These are phyloP conservation scores for Cadophora luteo-olivacea DNA, from an alignment of 2,329 filamentous ascomycete genomes.

Conservation along the genomic window DNA sequence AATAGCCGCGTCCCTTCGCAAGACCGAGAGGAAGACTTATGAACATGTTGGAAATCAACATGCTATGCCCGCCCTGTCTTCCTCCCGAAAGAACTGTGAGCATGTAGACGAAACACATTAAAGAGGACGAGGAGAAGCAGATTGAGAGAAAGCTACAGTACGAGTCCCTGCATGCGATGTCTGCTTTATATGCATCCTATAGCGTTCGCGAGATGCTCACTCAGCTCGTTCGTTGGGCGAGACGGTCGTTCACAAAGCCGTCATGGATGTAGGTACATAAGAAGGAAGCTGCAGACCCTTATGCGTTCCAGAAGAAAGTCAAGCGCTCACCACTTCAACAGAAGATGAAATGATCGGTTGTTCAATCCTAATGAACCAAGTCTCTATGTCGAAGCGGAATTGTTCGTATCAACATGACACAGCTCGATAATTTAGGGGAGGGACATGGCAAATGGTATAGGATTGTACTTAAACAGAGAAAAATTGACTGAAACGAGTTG, in stretches of 20 bases:
- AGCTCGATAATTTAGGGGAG: no score
- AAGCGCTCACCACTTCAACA: background rate
- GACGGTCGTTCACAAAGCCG: background rate
- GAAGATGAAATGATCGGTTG: background rate
- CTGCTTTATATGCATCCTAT: background rate
- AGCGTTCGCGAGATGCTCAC: background rate
- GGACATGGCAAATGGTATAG: background rate
- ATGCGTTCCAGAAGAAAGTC: background rate
- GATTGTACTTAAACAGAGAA: background rate
- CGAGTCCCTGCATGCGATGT: background rate
- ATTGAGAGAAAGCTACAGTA: background rate
- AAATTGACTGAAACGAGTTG: background rate
- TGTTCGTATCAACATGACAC: no score
- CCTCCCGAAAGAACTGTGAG: background rate
- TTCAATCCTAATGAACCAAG: no score
- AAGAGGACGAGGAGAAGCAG: background rate
- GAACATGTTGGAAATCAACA: background rate
- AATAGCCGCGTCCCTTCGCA: background rate
- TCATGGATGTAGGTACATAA: no score
- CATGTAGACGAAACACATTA: background rate
- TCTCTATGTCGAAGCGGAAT: no score
- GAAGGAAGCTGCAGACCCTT: background rate
- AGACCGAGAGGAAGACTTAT: background rate
- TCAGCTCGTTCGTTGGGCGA: background rate
- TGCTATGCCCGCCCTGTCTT: background rate